These are phyloP conservation scores for Fragaria nilgerrensis DNA, from an alignment of 306 rosid genomes.

Conservation along the genomic window DNA sequence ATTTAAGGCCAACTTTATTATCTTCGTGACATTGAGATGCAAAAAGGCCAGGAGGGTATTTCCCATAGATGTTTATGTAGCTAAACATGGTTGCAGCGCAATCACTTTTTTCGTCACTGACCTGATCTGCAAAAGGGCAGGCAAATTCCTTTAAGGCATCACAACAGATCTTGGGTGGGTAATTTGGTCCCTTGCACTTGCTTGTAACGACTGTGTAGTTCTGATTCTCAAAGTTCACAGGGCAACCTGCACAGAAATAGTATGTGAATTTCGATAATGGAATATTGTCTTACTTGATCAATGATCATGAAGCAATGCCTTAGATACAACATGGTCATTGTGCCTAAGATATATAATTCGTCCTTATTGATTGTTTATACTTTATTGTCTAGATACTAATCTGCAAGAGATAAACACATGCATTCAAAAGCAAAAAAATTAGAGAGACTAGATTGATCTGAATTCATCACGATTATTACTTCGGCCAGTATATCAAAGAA, in stretches of 20 bases:
- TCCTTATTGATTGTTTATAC: neutral
- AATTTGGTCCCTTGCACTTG: conserved; percentile 88
- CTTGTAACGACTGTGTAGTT: conserved; percentile 84
- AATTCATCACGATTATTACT: neutral
- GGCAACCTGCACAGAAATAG: conserved; percentile 51
- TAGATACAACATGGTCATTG: neutral
- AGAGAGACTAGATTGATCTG: neutral
- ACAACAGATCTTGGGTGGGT: conserved; percentile 64
- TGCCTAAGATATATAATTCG: neutral
- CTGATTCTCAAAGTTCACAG: conserved; percentile 53
- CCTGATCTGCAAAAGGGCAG: conserved; percentile 46
- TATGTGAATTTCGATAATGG: neutral
- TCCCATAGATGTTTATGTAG: conserved; percentile 81
- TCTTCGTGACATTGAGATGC: conserved; percentile 70
- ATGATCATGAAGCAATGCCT: neutral
- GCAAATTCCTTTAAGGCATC: conserved; percentile 76
- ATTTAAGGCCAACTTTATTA: conserved; percentile 50
- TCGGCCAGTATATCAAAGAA: neutral
- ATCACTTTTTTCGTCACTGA: conserved; percentile 47
- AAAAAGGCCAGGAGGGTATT: conserved; percentile 89
- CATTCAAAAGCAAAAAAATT: neutral
- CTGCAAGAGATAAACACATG: neutral
- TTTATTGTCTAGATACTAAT: neutral
- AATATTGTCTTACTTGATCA: neutral
- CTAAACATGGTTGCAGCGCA: conserved; percentile 80